phyloP scores from a whole-genome alignment of 768 basidiomycete species.

The Tylopilus sp. region DNA sequence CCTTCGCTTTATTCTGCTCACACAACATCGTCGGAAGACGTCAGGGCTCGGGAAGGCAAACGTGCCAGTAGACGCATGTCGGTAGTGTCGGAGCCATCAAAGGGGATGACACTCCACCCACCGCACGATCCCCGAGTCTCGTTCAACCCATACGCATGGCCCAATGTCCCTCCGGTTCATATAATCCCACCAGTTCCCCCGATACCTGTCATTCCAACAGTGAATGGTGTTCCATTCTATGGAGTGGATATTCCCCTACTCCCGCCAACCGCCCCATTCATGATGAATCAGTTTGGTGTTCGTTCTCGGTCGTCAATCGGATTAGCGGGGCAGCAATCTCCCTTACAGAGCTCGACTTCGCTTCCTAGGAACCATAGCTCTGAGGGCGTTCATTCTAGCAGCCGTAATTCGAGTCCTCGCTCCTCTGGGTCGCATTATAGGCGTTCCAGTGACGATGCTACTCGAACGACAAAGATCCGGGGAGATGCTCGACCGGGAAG shows the following conservation, averaged over 20 bases:
- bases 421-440: slow-evolving; percentile 26
- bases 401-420: slow-evolving; percentile 18
- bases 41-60: slow-evolving; percentile 39
- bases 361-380: slow-evolving; percentile 25
- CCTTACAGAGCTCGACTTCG: slow-evolving; percentile 19
- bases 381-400: slow-evolving; percentile 17
- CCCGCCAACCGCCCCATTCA: slow-evolving; percentile 72
- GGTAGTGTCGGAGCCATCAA: slow-evolving; percentile 32
- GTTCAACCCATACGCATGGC: slow-evolving; percentile 31
- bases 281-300: slow-evolving; percentile 55
- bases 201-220: slow-evolving; percentile 32
- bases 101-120: slow-evolving; percentile 23
- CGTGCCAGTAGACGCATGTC: slow-evolving; percentile 41
- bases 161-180: slow-evolving; percentile 9
- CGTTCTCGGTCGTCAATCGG: slow-evolving; percentile 36
- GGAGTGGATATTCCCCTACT: slow-evolving; percentile 65
- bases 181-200: slow-evolving; percentile 37
- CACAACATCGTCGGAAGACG: slow-evolving; percentile 57
- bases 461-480: slow-evolving; percentile 7
- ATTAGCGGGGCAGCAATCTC: slow-evolving; percentile 31
- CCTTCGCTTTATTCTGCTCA: slow-evolving; percentile 54
- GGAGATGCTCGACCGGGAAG: slow-evolving; percentile 16
- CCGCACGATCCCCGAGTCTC: slow-evolving; percentile 28
- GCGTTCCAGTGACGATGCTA: slow-evolving; percentile 32
- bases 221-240: slow-evolving; percentile 41